Percentiles rank a stretch among this genome's conserved stretches.
These are phyloP conservation scores for Reticulascus tulasneorum DNA, from an alignment of 2,329 filamentous ascomycete genomes.

Conservation along the genomic window DNA sequence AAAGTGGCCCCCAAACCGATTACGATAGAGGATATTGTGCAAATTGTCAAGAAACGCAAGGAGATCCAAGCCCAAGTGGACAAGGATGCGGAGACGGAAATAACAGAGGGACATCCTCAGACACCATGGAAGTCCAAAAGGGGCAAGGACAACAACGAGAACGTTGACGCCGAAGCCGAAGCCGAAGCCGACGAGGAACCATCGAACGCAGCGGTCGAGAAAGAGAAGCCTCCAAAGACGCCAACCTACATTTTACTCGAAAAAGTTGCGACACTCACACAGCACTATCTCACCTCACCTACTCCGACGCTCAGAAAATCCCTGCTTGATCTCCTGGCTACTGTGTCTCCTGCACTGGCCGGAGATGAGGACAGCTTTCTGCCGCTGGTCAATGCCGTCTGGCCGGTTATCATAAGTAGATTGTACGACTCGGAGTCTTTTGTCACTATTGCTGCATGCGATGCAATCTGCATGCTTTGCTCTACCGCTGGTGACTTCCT, in stretches of 20 bases:
- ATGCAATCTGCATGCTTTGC: conserved; percentile 66
- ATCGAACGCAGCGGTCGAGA: conserved; percentile 7
- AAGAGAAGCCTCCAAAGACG: conserved; percentile 62
- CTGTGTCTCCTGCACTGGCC: conserved; percentile 67
- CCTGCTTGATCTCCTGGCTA: conserved; percentile 71
- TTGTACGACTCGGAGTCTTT: conserved; percentile 64
- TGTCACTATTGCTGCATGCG: conserved; percentile 66
- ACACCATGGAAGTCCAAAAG: conserved; percentile 26
- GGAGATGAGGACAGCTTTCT: conserved; percentile 79
- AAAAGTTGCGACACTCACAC: conserved; percentile 77
- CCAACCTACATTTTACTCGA: conserved; percentile 78
- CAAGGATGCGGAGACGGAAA: conserved; percentile 30
- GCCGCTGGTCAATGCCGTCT: conserved; percentile 84
- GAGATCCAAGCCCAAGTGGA: conserved; percentile 26
- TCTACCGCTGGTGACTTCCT: conserved; percentile 76
- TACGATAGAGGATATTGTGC: conserved; percentile 42
- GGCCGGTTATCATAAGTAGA: conserved; percentile 74
- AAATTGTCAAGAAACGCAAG: conserved; percentile 45
- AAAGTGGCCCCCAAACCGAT: conserved; percentile 28
- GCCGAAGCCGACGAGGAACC: conserved; percentile 18
- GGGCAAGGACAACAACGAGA: conserved; percentile 9
- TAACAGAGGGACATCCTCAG: conserved; percentile 26
- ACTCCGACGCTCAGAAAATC: conserved; percentile 74
- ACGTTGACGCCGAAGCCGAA: conserved; percentile 17
- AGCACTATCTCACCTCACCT: conserved; percentile 85